A percentile compares a stretch with the other conserved stretches of the same genome.
Conservation (phyloP, 2,329 filamentous ascomycete species). For the Ophioceras dolichostomum region DNA sequence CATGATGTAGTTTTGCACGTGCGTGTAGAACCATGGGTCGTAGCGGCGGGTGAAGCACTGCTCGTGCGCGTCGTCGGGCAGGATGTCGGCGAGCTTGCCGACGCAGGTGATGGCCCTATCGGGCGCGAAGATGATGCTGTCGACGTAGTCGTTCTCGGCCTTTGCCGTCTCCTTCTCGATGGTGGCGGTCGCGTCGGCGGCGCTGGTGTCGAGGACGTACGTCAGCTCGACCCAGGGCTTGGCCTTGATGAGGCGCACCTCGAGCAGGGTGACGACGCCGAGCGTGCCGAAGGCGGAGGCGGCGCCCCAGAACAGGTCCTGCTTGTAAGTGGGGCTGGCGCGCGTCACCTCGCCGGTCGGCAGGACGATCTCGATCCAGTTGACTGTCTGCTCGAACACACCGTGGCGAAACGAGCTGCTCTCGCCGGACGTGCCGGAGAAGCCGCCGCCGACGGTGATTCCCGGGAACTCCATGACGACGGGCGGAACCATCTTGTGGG, state of each 20-base stretch:
- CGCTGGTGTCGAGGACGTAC: constrained; percentile 32
- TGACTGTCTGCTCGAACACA: constrained; percentile 52
- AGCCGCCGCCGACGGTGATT: constrained; percentile 57
- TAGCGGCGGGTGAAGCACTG: constrained; percentile 40
- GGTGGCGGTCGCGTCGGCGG: constrained; percentile 27
- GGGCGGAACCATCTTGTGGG: constrained; percentile 42
- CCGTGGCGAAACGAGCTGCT: constrained; percentile 55
- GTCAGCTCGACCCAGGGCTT: constrained; percentile 41
- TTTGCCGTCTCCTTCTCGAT: constrained; percentile 19
- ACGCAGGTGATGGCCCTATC: constrained; percentile 45
- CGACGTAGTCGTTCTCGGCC: constrained; percentile 44
- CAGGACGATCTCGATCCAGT: constrained; percentile 50
- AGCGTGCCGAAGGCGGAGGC: constrained; percentile 48
- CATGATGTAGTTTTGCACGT: constrained; percentile 24
- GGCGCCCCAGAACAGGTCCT: constrained; percentile 46
- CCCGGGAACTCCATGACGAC: constrained; percentile 63
- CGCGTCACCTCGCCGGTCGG: constrained; percentile 41
- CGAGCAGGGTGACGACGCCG: constrained; percentile 47
- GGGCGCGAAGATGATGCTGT: constrained; percentile 52
- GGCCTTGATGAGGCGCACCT: constrained; percentile 41
- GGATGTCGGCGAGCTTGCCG: constrained; percentile 40
- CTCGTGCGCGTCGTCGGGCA: constrained; percentile 20
- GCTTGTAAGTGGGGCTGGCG: constrained; percentile 29
- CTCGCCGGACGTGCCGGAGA: constrained; percentile 54
- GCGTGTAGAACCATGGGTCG: constrained; percentile 67